Evolutionary conservation across 768 basidiomycete species (phyloP), one percentile per base, ranked within the genome.

Genomic region (Tremella yokohamensis): DNA sequence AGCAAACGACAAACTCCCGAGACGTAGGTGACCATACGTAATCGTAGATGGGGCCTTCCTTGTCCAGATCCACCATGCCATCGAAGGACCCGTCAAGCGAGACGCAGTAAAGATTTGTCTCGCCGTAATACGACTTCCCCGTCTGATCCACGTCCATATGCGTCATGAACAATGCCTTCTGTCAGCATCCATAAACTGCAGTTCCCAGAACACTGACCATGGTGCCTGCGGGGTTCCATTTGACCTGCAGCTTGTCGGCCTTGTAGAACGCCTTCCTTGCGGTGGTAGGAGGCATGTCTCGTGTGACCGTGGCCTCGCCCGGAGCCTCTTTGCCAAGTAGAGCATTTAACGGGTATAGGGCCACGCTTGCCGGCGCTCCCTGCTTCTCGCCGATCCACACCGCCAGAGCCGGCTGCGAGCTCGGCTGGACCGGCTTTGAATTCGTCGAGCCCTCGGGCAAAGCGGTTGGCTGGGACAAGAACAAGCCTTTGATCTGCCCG

Each of bases 111-210:
- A 99, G 80, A 52, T 90, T 89, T 1, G 93, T 96, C 80, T 98
- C 94, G 54, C 96, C 96, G 65, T 98, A 99, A 77, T 99, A 99
- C 69, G 87, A 92, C 83, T 89, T 96, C 77, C 94, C 94, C 47
- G 89, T 87, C 74, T 89, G 90, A 72, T 99, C 94, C 53, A 97
- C 93, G 69, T 99, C 96, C 3, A 93, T 94, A 71, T 93, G 90
- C 0, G 94, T 93, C 38, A 97, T 78, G 59, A 97, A 82, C 55
- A 99, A 80, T 1, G 74, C 77, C 75, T 77, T 45, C 12, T 19
- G 48, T 62, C 58, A 62, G 54, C 57, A 19, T 52, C 8, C 26
- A 9, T 19, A 8, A 24, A 11, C 13, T 15, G 58, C 29, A 26
- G 11, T 34, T 38, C 24, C 12, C 12, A 53, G 39, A 37, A 52